Evolutionary conservation across 331 rosid genomes (phyloP).

Genomic region (Malus hybrid): DNA sequence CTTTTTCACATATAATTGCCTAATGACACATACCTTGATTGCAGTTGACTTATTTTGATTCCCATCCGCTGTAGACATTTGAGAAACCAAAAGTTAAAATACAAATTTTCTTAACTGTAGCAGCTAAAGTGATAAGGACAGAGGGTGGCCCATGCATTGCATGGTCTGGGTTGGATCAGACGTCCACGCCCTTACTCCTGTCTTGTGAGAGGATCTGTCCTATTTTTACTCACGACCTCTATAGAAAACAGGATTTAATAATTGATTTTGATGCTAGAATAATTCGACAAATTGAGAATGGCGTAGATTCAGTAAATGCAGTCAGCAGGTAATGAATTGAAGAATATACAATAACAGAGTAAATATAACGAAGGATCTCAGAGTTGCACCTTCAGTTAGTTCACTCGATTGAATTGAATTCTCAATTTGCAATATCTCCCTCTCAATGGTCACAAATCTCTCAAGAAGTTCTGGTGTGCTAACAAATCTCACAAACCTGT

Average conservation of each 20-base stretch:
- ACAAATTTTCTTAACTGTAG: conserved; percentile 8
- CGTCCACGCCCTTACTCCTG: not conserved
- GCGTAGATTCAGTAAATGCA: not conserved
- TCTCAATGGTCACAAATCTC: conserved; percentile 88
- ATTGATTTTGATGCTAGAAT: not conserved
- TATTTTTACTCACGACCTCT: not conserved
- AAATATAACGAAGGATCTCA: not conserved
- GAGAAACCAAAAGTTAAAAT: conserved; percentile 17
- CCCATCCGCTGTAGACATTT: conserved; percentile 41
- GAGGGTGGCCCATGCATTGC: not conserved
- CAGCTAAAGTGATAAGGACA: not conserved
- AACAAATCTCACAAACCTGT: conserved; percentile 88
- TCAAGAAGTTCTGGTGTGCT: conserved; percentile 90
- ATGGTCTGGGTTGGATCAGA: not conserved
- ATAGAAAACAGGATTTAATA: not conserved
- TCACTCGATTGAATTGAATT: conserved; percentile 64
- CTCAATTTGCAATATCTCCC: conserved; percentile 90
- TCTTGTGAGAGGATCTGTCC: not conserved
- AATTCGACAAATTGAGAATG: not conserved
- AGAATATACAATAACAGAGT: not conserved
- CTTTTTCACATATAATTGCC: conserved; percentile 3
- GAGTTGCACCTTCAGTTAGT: conserved; percentile 51
- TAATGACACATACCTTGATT: conserved; percentile 38
- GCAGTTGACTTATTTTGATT: conserved; percentile 32
- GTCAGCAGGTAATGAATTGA: not conserved